Evolutionary conservation across 495 filamentous ascomycete genomes (phyloP), one percentile per base, ranked within the genome.

Genomic region (Corynascus novoguineensis): DNA sequence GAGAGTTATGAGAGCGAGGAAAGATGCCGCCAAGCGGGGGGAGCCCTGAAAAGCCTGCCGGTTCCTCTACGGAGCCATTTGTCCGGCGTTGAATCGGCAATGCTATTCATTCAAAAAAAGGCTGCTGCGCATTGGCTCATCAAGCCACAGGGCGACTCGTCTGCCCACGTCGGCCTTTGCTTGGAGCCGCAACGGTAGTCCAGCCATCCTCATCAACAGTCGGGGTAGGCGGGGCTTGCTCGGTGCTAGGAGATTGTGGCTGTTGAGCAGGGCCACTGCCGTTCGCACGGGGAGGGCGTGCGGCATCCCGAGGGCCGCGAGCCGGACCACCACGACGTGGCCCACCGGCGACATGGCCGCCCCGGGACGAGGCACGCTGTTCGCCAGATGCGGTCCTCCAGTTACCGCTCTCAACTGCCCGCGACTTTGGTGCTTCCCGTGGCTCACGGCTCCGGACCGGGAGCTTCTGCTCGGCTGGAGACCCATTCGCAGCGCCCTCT

Each of bases 121-220:
- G 45, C 24, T 47, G 14, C 28, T 28, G 32, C 60, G 44, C 61
- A 64, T 61, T n/a, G n/a, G 58, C 46, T 68, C 54, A 69, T 35
- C 42, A 55, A 37, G 55, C 61, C 19, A 60, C 4, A 5, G 67
- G 55, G 29, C 72, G 72, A 38, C 64, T 59, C 60, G 63, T 58
- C 29, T 37, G 27, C 31, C 72, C 69, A 59, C 78, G 74, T 27
- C 75, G 73, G 49, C 64, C 69, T 60, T 79, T 79, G 68, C 75
- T 81, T 25, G 80, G 60, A 22, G 90, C 86, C 15, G 86, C 88
- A 67, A 91, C 86, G 12, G 86, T 89, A 68, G 86, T 90, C 86
- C 88, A 89, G 58, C 86, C 86, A 61, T 90, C 88, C 24, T 85
- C 84, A 55, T 88, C 85, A 5, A 70, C 71, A 31, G 71, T 58